phyloP scores from a whole-genome alignment of 2,329 filamentous ascomycete genomes.

The Diaporthe destruens region DNA sequence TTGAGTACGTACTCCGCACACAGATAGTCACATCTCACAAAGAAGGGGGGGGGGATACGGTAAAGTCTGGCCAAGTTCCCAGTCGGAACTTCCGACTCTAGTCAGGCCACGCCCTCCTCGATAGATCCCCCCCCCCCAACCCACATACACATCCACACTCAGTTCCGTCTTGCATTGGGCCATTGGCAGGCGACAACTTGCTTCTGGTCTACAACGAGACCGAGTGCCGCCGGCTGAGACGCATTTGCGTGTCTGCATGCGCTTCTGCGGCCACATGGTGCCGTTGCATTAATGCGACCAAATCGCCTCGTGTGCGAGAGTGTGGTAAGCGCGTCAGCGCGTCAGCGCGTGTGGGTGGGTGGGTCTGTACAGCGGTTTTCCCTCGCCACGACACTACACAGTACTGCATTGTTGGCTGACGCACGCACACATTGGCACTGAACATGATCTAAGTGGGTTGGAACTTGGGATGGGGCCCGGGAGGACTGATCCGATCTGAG shows the following conservation, averaged over 20 bases:
- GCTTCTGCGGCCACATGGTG: slow-evolving; percentile 15
- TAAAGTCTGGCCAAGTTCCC: background rate
- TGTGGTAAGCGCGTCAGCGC: background rate
- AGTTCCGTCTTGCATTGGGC: background rate
- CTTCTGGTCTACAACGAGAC: background rate
- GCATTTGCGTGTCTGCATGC: slow-evolving; percentile 18
- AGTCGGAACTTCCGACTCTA: background rate
- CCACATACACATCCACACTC: too few relatives aligned
- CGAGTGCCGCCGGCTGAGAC: background rate
- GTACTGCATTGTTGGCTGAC: background rate
- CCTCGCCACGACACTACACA: background rate
- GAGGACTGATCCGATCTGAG: slow-evolving; percentile 17
- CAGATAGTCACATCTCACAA: background rate
- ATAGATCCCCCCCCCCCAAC: background rate
- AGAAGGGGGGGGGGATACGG: too few relatives aligned
- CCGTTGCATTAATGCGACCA: slow-evolving; percentile 25
- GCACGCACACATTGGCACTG: background rate
- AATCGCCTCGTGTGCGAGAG: slow-evolving; percentile 4
- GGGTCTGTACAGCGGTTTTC: background rate
- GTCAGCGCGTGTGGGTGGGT: too few relatives aligned
- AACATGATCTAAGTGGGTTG: background rate
- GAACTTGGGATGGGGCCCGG: background rate
- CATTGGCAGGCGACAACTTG: background rate
- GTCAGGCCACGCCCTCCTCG: background rate
- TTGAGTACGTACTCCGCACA: too few relatives aligned